These are phyloP conservation scores for Nicotiana knightiana DNA, from an alignment of 257 asterid species.

Conservation along the genomic window DNA sequence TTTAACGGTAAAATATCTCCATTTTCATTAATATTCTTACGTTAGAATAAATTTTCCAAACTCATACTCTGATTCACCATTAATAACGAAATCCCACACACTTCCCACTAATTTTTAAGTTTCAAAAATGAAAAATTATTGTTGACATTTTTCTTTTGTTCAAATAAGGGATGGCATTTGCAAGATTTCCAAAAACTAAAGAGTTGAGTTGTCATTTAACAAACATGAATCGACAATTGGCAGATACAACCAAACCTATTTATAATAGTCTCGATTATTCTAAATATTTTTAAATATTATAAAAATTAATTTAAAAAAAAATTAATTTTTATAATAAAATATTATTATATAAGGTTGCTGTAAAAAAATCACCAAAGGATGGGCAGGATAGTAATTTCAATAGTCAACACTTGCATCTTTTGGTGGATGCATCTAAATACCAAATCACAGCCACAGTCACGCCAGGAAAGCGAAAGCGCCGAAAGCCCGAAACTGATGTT, in stretches of 20 bases:
- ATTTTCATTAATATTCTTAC: too few species aligned
- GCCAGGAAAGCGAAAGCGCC: too few species aligned
- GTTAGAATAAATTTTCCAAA: not conserved
- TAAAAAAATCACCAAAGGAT: not conserved
- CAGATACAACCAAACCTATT: too few species aligned
- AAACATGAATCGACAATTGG: not conserved
- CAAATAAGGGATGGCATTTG: not conserved
- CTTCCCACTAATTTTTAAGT: not conserved
- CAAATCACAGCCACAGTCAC: not conserved
- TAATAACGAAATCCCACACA: not conserved
- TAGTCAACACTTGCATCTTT: not conserved
- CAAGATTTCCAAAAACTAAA: not conserved
- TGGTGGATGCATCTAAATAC: too few species aligned
- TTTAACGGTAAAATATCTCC: too few species aligned
- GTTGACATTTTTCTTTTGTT: not conserved
- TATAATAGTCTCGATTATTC: too few species aligned
- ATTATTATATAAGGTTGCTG: too few species aligned
- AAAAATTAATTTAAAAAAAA: too few species aligned
- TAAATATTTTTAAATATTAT: too few species aligned
- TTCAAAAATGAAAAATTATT: not conserved
- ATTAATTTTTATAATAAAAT: not conserved
- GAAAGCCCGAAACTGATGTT: too few species aligned
- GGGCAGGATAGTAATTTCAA: not conserved
- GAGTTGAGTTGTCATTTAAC: not conserved
- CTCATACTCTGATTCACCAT: not conserved